Evolutionary conservation across 1,284 basidiomycete species (phyloP), one percentile per base, ranked within the genome.

Genomic region (Phenoliferia sp.): DNA sequence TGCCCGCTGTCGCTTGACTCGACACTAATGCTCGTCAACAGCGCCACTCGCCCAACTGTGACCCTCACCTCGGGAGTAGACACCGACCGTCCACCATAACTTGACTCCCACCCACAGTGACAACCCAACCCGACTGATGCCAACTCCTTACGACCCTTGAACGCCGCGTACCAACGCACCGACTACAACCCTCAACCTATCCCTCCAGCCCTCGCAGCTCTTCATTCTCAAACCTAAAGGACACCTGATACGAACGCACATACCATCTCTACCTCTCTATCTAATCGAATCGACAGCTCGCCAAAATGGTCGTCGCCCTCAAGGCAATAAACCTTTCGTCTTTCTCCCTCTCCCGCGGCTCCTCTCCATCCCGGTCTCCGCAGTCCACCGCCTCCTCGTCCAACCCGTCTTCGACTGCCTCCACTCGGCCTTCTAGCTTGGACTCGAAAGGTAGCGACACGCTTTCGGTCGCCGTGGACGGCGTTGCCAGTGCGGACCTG

Each of bases 301-400:
- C 29, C 19, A 60, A 26, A 16, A 71, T 69, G 67, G 59, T 71
- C n/a, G n/a, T n/a, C 28, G 56, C 61, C 5, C 63, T 61, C 12
- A 66, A 66, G 55, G 59, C 58, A 54, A 59, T 70, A 28, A 55
- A 36, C 16, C 58, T 71, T 52, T 66, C 69, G 10, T 62, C 67
- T 62, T 66, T 70, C 62, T 70, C 66, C 16, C 66, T 66, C 62
- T 71, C 69, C 9, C 67, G 68, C 32, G 61, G 54, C 36, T 56
- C 58, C 16, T 69, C 70, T 0, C 67, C 70, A 4, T 59, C 63
- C 3, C 61, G 29, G 17, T 35, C 57, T 6, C 28, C 44, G 19
- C 26, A 62, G 6, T 5, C 29, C 22, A n/a, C 50, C 35, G 33
- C 22, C 12, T 55, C 54, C 15, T 34, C 33, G 28, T 28, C 39